phyloP scores from a whole-genome alignment of 2,329 filamentous ascomycete genomes.

The Trichoderma atrobrunneum region DNA sequence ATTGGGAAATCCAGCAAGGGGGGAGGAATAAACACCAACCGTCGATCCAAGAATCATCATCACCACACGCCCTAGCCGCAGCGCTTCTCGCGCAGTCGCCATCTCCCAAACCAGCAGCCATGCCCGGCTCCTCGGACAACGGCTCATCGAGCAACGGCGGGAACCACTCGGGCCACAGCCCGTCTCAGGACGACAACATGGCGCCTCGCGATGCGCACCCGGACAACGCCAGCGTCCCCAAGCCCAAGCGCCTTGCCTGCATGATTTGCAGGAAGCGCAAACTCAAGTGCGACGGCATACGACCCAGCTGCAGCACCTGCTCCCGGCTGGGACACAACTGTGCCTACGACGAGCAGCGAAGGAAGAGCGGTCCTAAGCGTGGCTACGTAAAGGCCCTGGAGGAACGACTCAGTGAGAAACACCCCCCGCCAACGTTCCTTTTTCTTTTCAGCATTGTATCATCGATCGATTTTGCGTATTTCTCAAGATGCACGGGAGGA shows the following conservation, averaged over 20 bases:
- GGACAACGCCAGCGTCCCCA: slow-evolving; percentile 61
- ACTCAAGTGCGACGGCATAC: slow-evolving; percentile 80
- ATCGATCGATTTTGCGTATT: neutral
- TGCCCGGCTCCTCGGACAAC: slow-evolving; percentile 40
- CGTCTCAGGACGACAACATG: slow-evolving; percentile 35
- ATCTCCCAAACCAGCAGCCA: slow-evolving; percentile 21
- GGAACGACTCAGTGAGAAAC: slow-evolving; percentile 75
- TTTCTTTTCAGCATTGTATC: neutral
- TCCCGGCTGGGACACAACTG: slow-evolving; percentile 82
- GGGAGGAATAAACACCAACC: neutral
- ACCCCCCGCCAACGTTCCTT: neutral
- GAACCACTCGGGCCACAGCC: slow-evolving; percentile 29
- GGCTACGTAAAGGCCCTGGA: slow-evolving; percentile 94
- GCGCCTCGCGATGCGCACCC: slow-evolving; percentile 41
- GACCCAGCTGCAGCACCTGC: slow-evolving; percentile 86
- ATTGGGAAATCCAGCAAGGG: neutral
- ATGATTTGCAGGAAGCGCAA: slow-evolving; percentile 92
- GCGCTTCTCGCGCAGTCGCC: slow-evolving; percentile 7
- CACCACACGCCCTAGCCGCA: neutral
- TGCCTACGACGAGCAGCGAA: slow-evolving; percentile 86
- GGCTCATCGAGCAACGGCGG: slow-evolving; percentile 33
- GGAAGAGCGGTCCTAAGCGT: slow-evolving; percentile 91
- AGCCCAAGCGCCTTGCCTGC: slow-evolving; percentile 91
- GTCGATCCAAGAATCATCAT: neutral
- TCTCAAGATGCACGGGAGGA: neutral